Base-by-base conservation (phyloP, 345 rosid genomes). In the Eucalyptus regnans region DNA sequence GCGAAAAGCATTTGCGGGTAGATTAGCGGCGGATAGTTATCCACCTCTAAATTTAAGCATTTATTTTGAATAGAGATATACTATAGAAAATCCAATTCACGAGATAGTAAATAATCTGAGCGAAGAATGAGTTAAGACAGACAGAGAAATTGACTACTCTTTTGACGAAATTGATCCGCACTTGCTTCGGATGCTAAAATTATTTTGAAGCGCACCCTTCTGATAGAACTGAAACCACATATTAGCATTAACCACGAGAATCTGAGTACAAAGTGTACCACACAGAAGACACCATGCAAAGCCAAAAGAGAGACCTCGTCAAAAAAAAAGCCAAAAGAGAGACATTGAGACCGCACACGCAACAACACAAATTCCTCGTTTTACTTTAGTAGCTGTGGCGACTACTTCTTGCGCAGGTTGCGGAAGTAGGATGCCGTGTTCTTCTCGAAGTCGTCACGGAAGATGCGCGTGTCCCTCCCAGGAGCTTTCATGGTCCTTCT, bases 401-500 rank as follows among this genome's bases (percentile, higher is more conserved):
- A 50, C 6, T 86, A 86, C 8, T n/a, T 7, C 37, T 18, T 71
- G 79, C 86, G 90, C 37, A 87, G 81, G 86, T 48, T 1, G 46
- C 79, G 80, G 79, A 87, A 89, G 84, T 89, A 89, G 13, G 88
- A 43, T 0, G 88, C 50, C 4, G 90, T 68, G 90, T 89, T 71
- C 22, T 41, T n/a, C 27, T 89, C 88, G 43, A 89, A 90, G 64
- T 62, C 68, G 31, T 79, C 89, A 86, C 87, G 62, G 91, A 33
- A 80, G 16, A 89, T 89, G 62, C 87, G 91, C 27, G 0, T 7
- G 71, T 41, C n/a, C 84, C 76, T 89, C 43, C 91, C 91, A 7
- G 87, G 91, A 81, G 91, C 91, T 50, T 87, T 89, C 91, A 89
- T 89, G 58, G 89, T 89, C 54, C 84, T 89, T 18, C 86, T 56